Evolutionary conservation across 192 early-diverging fungal species (phyloP).

Genomic region (Backusella mclennaniae): DNA sequence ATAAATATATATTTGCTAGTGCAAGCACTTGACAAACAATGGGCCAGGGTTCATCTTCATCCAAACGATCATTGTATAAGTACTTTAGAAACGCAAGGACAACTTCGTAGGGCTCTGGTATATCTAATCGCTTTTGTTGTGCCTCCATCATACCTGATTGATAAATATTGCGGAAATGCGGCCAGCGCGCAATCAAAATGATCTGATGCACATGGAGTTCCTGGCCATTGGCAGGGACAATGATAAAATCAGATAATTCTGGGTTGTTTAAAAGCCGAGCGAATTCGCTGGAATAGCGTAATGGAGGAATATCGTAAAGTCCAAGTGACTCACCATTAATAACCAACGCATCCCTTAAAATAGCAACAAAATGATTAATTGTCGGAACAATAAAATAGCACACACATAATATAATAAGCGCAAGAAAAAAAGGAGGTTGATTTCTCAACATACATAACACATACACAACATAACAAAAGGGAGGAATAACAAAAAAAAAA

Average conservation of each 20-base stretch:
- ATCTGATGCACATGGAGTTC: slow-evolving; percentile 58
- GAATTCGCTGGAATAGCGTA: slow-evolving; percentile 40
- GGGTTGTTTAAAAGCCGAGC: slow-evolving; percentile 46
- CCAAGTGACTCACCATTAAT: slow-evolving; percentile 56
- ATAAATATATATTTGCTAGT: slow-evolving; percentile 59
- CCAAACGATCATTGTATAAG: slow-evolving; percentile 55
- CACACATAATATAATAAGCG: neutral
- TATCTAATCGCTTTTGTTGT: slow-evolving; percentile 41
- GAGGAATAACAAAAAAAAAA: neutral
- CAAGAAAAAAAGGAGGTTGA: slow-evolving; percentile 11
- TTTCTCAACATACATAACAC: neutral
- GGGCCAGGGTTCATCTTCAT: slow-evolving; percentile 35
- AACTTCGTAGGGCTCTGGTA: slow-evolving; percentile 52
- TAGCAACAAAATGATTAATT: neutral
- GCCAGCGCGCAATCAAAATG: slow-evolving; percentile 59
- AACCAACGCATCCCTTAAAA: slow-evolving; percentile 40
- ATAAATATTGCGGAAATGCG: slow-evolving; percentile 53
- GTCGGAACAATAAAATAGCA: neutral
- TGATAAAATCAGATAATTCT: slow-evolving; percentile 58
- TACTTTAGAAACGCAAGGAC: slow-evolving; percentile 54
- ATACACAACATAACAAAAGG: neutral
- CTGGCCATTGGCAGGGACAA: slow-evolving; percentile 40
- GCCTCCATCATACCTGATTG: slow-evolving; percentile 62
- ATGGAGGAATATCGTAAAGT: slow-evolving; percentile 52
- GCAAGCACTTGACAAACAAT: slow-evolving; percentile 52